A percentile compares a stretch with the other conserved stretches of the same genome.
Evolutionary conservation across 768 basidiomycete genomes (phyloP).

Genomic region (Artomyces pyxidatus): DNA sequence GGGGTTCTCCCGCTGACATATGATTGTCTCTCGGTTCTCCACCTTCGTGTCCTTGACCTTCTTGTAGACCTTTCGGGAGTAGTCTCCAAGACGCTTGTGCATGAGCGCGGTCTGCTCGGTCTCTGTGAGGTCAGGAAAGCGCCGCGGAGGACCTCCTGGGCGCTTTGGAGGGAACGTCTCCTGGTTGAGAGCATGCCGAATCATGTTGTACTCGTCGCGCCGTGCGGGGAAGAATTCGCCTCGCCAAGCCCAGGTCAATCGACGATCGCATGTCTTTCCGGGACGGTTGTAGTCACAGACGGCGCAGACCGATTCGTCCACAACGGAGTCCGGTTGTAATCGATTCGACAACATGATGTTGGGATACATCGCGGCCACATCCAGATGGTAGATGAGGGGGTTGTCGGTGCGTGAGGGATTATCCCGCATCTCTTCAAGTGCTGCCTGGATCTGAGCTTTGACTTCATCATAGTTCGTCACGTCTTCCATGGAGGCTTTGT

Average conservation of each 20-base stretch:
- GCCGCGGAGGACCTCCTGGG: constrained; percentile 63
- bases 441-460: constrained; percentile 64
- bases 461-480: constrained; percentile 96
- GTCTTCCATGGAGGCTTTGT: constrained; percentile 63
- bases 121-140: constrained; percentile 74
- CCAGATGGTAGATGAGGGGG: constrained; percentile 96
- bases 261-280: constrained; percentile 88
- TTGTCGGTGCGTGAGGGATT: constrained; percentile 82
- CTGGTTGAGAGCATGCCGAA: constrained; percentile 91
- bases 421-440: constrained; percentile 87
- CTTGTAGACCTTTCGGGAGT: constrained; percentile 97
- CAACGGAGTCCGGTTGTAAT: constrained; percentile 95
- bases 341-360: constrained; percentile 99
- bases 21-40: constrained; percentile 87
- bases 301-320: constrained; percentile 93
- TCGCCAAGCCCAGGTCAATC: constrained; percentile 97
- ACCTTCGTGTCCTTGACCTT: constrained; percentile 97
- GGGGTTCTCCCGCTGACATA: constrained; percentile 96
- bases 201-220: constrained; percentile 98
- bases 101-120: constrained; percentile 87
- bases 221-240: constrained; percentile 98
- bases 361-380: constrained; percentile 99
- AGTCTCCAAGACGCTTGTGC: constrained; percentile 96
- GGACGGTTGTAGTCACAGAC: constrained; percentile 98
- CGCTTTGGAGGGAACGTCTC: constrained; percentile 83